Conservation (phyloP, 345 rosid genomes). For the Gossypium longicalyx region DNA sequence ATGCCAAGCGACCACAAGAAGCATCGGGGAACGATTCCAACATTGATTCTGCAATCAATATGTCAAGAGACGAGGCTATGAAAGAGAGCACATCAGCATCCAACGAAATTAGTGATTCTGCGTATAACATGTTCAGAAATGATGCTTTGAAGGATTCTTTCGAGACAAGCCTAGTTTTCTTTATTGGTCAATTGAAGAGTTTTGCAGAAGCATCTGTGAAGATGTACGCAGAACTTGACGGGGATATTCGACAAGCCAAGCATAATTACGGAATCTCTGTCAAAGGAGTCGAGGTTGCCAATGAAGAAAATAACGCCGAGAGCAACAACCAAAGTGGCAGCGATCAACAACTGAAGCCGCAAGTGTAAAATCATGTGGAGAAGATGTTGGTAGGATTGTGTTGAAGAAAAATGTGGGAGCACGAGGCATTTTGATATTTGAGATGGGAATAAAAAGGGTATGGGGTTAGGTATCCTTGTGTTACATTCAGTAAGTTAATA, state of each 20-base stretch:
- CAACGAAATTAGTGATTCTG: slow-evolving; percentile 33
- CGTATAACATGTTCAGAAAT: slow-evolving; percentile 39
- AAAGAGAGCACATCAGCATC: slow-evolving; percentile 44
- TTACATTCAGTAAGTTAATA: background rate
- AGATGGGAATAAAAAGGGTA: slow-evolving; percentile 17
- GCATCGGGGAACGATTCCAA: slow-evolving; percentile 32
- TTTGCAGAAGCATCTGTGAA: slow-evolving; percentile 53
- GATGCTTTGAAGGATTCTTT: slow-evolving; percentile 53
- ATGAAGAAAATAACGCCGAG: slow-evolving; percentile 8
- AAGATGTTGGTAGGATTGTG: background rate
- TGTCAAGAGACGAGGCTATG: slow-evolving; percentile 46
- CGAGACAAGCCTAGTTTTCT: slow-evolving; percentile 47
- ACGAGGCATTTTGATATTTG: slow-evolving; percentile 10
- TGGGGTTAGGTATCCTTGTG: background rate
- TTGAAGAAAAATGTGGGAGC: background rate
- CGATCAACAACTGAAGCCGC: slow-evolving; percentile 26
- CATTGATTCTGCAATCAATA: slow-evolving; percentile 31
- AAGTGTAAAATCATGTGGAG: slow-evolving; percentile 12
- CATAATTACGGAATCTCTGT: slow-evolving; percentile 26
- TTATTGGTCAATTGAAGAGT: slow-evolving; percentile 41
- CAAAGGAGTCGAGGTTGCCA: slow-evolving; percentile 21
- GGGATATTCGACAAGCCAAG: slow-evolving; percentile 48
- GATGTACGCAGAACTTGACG: slow-evolving; percentile 45
- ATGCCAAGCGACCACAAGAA: slow-evolving; percentile 14
- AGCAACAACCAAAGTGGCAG: background rate